phyloP scores from a whole-genome alignment of 306 rosid genomes.

The Castanea sativa region DNA sequence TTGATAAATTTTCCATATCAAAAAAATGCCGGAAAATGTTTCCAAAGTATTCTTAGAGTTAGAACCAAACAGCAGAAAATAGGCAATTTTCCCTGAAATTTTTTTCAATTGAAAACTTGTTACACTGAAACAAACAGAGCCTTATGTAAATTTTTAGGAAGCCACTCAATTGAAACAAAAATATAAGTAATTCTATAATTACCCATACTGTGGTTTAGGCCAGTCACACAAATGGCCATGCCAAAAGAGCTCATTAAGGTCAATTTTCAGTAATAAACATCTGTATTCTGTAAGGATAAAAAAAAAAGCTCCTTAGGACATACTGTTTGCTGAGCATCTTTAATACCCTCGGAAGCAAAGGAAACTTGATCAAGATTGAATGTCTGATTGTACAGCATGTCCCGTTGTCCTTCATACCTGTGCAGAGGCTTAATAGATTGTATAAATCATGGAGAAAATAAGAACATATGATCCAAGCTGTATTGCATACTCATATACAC shows the following conservation, averaged over 20 bases:
- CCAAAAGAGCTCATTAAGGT: neutral
- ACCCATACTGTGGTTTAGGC: neutral
- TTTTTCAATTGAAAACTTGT: no score
- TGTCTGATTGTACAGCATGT: conserved; percentile 94
- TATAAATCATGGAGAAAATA: neutral
- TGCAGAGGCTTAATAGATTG: conserved; percentile 20
- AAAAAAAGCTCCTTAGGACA: conserved; percentile 27
- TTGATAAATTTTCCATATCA: no score
- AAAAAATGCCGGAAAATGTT: no score
- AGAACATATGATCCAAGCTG: neutral
- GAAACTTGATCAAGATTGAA: conserved; percentile 97
- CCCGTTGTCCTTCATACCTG: conserved; percentile 99
- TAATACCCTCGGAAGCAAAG: conserved; percentile 88
- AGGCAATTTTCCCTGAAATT: no score
- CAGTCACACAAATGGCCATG: neutral
- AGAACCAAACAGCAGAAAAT: no score
- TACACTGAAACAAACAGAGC: no score
- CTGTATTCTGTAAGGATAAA: no score
- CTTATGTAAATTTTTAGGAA: neutral
- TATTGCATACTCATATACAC: neutral
- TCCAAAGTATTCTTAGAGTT: no score
- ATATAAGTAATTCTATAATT: neutral
- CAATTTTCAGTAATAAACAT: neutral
- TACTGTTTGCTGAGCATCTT: conserved; percentile 98
- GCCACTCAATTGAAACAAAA: neutral